Percentiles rank a stretch among this genome's conserved stretches.
These are phyloP conservation scores for Candida cerambycidarum DNA, from an alignment of 805 yeast species.

Conservation along the genomic window DNA sequence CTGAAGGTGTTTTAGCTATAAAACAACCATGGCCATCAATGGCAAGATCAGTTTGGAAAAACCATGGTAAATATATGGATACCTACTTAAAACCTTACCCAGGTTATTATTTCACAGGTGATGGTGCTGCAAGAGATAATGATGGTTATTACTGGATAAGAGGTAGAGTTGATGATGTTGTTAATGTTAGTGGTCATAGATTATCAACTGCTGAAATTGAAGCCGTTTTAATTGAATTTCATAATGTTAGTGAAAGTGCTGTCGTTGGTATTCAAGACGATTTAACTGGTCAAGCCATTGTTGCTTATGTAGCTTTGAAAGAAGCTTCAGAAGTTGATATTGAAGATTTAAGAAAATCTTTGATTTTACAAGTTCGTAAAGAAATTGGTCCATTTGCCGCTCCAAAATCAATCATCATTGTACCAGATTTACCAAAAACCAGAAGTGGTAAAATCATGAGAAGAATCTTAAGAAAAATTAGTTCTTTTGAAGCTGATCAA, in stretches of 20 bases:
- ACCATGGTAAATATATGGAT: conserved; percentile 71
- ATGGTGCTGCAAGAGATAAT: conserved; percentile 83
- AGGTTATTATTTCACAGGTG: conserved; percentile 83
- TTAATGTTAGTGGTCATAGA: conserved; percentile 83
- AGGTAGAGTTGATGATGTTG: conserved; percentile 88
- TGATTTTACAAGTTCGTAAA: conserved; percentile 68
- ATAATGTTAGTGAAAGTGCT: conserved; percentile 72
- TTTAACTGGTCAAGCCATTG: conserved; percentile 83
- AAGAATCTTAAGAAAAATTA: conserved; percentile 75
- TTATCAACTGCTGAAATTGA: conserved; percentile 88
- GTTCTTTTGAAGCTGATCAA: conserved; percentile 76
- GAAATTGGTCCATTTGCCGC: conserved; percentile 88
- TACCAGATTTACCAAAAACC: conserved; percentile 79
- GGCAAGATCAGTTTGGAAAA: conserved; percentile 79
- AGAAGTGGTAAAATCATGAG: conserved; percentile 88
- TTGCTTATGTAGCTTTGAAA: conserved; percentile 77
- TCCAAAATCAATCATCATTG: conserved; percentile 70
- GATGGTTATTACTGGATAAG: conserved; percentile 85
- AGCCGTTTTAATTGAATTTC: conserved; percentile 74
- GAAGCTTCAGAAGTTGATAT: conserved; percentile 49
- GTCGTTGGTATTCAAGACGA: conserved; percentile 84
- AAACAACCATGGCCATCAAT: conserved; percentile 81
- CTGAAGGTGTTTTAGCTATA: conserved; percentile 78
- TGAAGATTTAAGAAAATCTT: conserved; percentile 56
- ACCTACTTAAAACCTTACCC: conserved; percentile 83